Percentiles rank a stretch among this genome's conserved stretches.
Conservation (phyloP, 805 yeast genomes). For the Lipomyces kockii region DNA sequence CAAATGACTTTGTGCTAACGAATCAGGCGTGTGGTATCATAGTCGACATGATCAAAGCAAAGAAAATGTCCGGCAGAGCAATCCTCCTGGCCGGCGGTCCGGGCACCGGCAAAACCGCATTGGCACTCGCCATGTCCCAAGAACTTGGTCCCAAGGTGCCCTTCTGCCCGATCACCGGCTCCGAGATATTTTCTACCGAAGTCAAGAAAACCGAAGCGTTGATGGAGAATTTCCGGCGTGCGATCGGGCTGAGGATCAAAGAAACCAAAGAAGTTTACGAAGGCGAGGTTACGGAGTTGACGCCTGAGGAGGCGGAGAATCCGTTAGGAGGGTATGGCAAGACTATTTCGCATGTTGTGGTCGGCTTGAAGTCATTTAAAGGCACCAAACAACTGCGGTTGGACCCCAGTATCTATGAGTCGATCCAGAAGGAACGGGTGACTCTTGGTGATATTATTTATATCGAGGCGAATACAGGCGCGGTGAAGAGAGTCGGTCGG, state of each 20-base stretch:
- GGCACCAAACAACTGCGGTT: conserved; percentile 95
- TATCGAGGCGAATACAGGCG: conserved; percentile 96
- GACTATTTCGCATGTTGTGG: conserved; percentile 90
- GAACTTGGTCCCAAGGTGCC: conserved; percentile 97
- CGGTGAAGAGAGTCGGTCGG: conserved; percentile 95
- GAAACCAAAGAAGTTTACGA: conserved; percentile 98
- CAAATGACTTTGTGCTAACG: not conserved
- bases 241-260: conserved; percentile 93
- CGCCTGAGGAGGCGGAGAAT: conserved; percentile 93
- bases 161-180: conserved; percentile 95
- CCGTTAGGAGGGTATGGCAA: conserved; percentile 96
- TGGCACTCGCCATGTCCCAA: conserved; percentile 94
- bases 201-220: conserved; percentile 94
- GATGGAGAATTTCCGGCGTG: conserved; percentile 95
- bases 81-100: conserved; percentile 95
- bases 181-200: conserved; percentile 93
- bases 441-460: conserved; percentile 96
- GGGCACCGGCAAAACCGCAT: conserved; percentile 97
- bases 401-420: conserved; percentile 97
- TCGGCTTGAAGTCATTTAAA: conserved; percentile 93
- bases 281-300: conserved; percentile 97
- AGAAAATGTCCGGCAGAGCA: conserved; percentile 95
- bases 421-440: conserved; percentile 92
- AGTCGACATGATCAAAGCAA: conserved; percentile 89
- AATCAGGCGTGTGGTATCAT: conserved; percentile 85